A percentile compares a stretch with the other conserved stretches of the same genome.
Evolutionary conservation across 352 stramenopile species (phyloP).

Genomic region (Saprolegnia diclina): DNA sequence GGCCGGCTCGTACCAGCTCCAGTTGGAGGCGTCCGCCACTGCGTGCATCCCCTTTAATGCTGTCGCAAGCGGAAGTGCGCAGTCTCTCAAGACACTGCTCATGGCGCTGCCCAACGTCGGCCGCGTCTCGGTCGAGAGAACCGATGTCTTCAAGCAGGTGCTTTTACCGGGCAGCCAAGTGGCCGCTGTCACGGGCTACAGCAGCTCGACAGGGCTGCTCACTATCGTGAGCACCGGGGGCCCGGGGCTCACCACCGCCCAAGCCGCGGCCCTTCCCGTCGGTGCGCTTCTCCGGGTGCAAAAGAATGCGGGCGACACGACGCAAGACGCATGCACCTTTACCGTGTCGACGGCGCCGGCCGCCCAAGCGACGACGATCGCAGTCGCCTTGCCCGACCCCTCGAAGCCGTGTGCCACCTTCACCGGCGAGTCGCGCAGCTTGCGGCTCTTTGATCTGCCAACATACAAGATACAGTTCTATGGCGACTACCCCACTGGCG

Average conservation of each 20-base stretch:
- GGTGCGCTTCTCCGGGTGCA: slow-evolving; percentile 60
- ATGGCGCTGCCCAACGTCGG: slow-evolving; percentile 42
- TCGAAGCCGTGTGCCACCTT: slow-evolving; percentile 40
- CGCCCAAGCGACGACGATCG: slow-evolving; percentile 29
- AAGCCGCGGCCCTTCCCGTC: slow-evolving; percentile 34
- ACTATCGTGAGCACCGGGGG: slow-evolving; percentile 35
- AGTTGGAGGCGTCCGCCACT: slow-evolving; percentile 47
- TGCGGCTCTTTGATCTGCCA: slow-evolving; percentile 62
- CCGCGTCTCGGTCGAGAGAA: slow-evolving; percentile 46
- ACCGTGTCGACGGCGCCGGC: slow-evolving; percentile 28
- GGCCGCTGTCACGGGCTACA: slow-evolving; percentile 45
- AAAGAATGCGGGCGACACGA: slow-evolving; percentile 65
- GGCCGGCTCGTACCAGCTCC: slow-evolving; percentile 44
- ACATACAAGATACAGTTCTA: slow-evolving; percentile 70
- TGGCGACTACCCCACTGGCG: slow-evolving; percentile 55
- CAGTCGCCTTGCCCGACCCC: slow-evolving; percentile 30
- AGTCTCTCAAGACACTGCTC: slow-evolving; percentile 32
- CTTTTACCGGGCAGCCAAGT: slow-evolving; percentile 38
- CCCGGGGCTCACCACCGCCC: slow-evolving; percentile 32
- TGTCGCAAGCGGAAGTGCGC: slow-evolving; percentile 32
- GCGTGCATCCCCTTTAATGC: slow-evolving; percentile 43
- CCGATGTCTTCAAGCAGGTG: slow-evolving; percentile 53
- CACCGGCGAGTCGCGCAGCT: slow-evolving; percentile 35
- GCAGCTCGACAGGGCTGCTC: slow-evolving; percentile 30
- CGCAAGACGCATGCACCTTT: slow-evolving; percentile 58